Evolutionary conservation across 164 flowering plant species (phyloP), one percentile per base, ranked within the genome.

Genomic region (Houttuynia cordata): DNA sequence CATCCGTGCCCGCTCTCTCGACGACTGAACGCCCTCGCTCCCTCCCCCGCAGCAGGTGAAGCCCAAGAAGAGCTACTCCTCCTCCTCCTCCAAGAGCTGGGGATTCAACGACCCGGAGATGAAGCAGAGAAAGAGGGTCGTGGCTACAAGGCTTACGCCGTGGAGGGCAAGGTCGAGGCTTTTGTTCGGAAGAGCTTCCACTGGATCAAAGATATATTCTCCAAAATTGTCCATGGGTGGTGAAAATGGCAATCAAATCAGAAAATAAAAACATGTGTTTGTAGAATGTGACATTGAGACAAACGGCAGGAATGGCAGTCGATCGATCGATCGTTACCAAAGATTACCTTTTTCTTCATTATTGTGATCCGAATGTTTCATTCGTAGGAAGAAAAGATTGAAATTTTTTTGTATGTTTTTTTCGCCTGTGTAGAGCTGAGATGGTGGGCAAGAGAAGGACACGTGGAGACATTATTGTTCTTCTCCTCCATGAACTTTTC

Each of bases 151-250:
- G 79, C 72, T 4, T 88, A 91, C 67, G 65, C 77, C 0, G 81
- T 86, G 13, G 96, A 91, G 73, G 93, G 96, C 7, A 81, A 71
- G 71, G 80, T 84, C 1, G 86, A 91, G 63, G 73, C 81, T 41
- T 81, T 86, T 14, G 39, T 91, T 50, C 73, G 70, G 58, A 84
- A 71, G 53, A 87, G 93, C n/a, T 53, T 81, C 19, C 81, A 84
- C 30, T 91, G 97, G 97, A 66, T 91, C 75, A 91, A 88, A 75
- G 72, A 73, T 68, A 88, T 78, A 74, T 86, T 89, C 74, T 79
- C 85, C 18, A 69, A 75, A 67, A 72, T 88, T 59, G 81, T 83
- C n/a, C 82, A 79, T 74, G 87, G 88, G 51, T 76, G 67, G 70
- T 79, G 53, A 62, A 45, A 41, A 10, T 8, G 49, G 13, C 17